Evolutionary conservation across 1,139 yeast species (phyloP).

Genomic region (Sugiyamaella japonica): DNA sequence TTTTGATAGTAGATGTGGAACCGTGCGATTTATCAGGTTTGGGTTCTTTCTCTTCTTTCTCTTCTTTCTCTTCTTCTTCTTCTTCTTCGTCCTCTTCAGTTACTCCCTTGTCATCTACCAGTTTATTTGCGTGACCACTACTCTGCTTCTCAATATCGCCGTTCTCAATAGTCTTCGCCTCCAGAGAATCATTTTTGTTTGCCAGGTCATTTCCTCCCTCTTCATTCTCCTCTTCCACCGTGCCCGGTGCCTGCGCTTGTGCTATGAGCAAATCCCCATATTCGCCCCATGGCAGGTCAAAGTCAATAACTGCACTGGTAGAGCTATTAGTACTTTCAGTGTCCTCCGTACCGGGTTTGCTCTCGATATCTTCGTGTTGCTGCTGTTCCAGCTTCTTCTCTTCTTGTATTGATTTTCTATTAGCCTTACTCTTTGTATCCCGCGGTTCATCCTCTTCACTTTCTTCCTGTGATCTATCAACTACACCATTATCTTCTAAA

Average conservation of each 20-base stretch:
- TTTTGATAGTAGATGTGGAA: neutral
- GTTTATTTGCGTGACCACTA: conserved; percentile 13
- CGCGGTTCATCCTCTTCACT: conserved; percentile 18
- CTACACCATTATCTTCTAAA: conserved; percentile 44
- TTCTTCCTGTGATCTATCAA: conserved; percentile 17
- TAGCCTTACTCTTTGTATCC: neutral
- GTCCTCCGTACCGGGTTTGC: conserved; percentile 17
- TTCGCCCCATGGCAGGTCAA: conserved; percentile 48
- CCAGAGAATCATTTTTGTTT: no score
- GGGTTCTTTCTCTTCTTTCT: conserved; percentile 24
- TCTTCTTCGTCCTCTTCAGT: conserved; percentile 28
- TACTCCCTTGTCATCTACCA: neutral
- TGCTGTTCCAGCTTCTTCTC: neutral
- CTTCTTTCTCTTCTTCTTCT: conserved; percentile 31
- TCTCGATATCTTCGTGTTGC: conserved; percentile 18
- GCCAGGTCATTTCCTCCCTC: conserved; percentile 20
- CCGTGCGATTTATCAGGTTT: conserved; percentile 17
- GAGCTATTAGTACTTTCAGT: conserved; percentile 24
- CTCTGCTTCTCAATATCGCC: conserved; percentile 24
- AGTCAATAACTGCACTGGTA: conserved; percentile 37
- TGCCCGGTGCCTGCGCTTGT: conserved; percentile 38
- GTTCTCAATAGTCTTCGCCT: no score
- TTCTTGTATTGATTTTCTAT: neutral
- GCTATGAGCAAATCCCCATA: conserved; percentile 46
- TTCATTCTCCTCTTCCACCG: conserved; percentile 20